Conservation (phyloP, 176 grass and related monocot species). For the Thinopyrum elongatum region DNA sequence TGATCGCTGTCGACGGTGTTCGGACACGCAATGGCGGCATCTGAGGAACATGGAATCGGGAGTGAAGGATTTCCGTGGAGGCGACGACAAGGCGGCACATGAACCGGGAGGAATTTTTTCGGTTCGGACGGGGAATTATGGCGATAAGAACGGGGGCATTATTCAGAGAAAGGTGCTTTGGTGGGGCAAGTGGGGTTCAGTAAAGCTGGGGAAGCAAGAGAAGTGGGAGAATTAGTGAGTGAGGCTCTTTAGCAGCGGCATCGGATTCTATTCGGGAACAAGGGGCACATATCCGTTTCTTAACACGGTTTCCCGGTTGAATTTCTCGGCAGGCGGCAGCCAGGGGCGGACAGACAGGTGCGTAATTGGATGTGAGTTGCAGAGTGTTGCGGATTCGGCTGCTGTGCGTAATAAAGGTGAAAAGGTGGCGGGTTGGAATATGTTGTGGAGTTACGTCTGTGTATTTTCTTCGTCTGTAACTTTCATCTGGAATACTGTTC, state of each 20-base stretch:
- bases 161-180: slow-evolving; percentile 42
- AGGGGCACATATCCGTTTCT: slow-evolving; percentile 38
- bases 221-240: not conserved
- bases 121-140: not conserved
- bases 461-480: not conserved
- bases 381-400: not conserved
- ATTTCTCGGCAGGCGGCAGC: not conserved
- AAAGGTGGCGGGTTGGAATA: not conserved
- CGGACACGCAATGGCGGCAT: not conserved
- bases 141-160: slow-evolving; percentile 3
- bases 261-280: slow-evolving; percentile 31
- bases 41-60: slow-evolving; percentile 1
- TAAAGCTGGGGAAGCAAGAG: slow-evolving; percentile 22
- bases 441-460: not conserved
- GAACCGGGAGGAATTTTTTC: not conserved
- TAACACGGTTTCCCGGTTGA: slow-evolving; percentile 32
- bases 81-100: slow-evolving; percentile 9
- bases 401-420: not conserved
- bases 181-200: slow-evolving; percentile 17
- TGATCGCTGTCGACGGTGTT: not conserved
- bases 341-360: not conserved
- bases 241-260: slow-evolving; percentile 25
- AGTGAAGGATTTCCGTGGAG: slow-evolving; percentile 16
- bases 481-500: not conserved
- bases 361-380: not conserved